phyloP scores from a whole-genome alignment of 2,329 filamentous ascomycete genomes.

The Cadophora sp. region DNA sequence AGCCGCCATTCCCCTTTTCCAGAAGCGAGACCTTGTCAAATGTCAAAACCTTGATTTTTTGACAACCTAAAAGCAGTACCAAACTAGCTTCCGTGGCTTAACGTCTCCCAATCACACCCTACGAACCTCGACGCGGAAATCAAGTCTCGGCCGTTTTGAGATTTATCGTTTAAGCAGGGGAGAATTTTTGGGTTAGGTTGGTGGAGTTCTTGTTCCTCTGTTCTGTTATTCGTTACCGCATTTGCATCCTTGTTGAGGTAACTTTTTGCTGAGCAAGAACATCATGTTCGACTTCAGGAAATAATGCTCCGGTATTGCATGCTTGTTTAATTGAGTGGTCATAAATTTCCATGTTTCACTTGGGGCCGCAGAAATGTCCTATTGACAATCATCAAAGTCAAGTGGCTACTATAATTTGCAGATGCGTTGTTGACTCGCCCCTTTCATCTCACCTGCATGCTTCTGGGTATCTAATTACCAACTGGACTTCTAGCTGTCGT shows the following conservation, averaged over 20 bases:
- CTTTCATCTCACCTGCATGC: conserved; percentile 13
- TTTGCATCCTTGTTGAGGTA: background rate
- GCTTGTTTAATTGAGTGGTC: background rate
- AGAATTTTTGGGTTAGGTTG: background rate
- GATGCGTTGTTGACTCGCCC: background rate
- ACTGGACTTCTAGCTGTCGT: background rate
- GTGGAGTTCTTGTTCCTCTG: background rate
- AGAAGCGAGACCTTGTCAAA: conserved; percentile 9
- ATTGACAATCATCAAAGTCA: background rate
- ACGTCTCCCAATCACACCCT: conserved; percentile 5
- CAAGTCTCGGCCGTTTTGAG: background rate
- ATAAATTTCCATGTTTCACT: background rate
- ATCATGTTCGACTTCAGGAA: background rate
- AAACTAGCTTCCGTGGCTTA: background rate
- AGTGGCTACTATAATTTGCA: background rate
- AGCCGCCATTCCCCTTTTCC: background rate
- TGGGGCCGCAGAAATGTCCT: background rate
- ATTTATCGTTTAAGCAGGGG: background rate
- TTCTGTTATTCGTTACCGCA: background rate
- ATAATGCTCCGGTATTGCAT: background rate
- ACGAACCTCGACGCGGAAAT: background rate
- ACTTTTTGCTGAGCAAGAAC: background rate
- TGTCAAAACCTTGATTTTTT: conserved; percentile 16
- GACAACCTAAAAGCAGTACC: background rate
- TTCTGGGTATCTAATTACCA: background rate